Evolutionary conservation across 495 filamentous ascomycete genomes (phyloP).

Genomic region (Articulospora tetracladia): DNA sequence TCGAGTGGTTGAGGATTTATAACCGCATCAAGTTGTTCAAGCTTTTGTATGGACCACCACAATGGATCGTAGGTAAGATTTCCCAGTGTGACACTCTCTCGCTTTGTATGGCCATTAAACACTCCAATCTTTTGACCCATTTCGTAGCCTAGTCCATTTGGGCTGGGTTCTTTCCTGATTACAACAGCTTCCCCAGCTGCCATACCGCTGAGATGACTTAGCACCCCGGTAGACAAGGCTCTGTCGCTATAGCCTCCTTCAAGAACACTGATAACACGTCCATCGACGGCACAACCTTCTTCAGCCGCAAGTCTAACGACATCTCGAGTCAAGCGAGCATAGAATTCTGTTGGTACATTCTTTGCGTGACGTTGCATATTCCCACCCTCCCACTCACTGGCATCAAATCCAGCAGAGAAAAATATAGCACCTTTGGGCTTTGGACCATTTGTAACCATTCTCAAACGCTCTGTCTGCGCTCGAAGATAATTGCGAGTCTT

Average conservation of each 20-base stretch:
- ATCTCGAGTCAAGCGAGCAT: conserved; percentile 83
- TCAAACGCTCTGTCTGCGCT: conserved; percentile 56
- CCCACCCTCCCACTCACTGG: conserved; percentile 85
- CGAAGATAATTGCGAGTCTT: conserved; percentile 76
- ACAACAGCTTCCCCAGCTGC: conserved; percentile 44
- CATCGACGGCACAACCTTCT: conserved; percentile 70
- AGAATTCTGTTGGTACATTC: conserved; percentile 95
- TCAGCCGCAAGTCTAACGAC: conserved; percentile 79
- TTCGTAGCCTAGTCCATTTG: conserved; percentile 42
- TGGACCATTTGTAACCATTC: conserved; percentile 44
- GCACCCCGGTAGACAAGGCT: conserved; percentile 78
- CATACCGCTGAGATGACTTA: conserved; percentile 84
- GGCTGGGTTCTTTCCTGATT: conserved; percentile 34
- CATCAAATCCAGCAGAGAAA: conserved; percentile 93
- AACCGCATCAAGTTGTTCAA: conserved; percentile 63
- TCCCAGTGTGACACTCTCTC: conserved; percentile 1
- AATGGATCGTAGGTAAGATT: conserved; percentile 49
- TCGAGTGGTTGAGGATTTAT: conserved; percentile 42
- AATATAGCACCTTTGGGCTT: conserved; percentile 82
- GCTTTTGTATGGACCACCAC: conserved; percentile 71
- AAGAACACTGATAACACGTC: conserved; percentile 84
- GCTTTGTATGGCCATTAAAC: conserved; percentile 9
- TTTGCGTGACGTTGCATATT: conserved; percentile 94
- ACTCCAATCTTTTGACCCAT: conserved; percentile 44
- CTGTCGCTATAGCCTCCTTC: conserved; percentile 95